Percentiles rank a stretch among this genome's conserved stretches.
These are phyloP conservation scores for Linum tenue DNA, from an alignment of 345 rosid species.

Conservation along the genomic window DNA sequence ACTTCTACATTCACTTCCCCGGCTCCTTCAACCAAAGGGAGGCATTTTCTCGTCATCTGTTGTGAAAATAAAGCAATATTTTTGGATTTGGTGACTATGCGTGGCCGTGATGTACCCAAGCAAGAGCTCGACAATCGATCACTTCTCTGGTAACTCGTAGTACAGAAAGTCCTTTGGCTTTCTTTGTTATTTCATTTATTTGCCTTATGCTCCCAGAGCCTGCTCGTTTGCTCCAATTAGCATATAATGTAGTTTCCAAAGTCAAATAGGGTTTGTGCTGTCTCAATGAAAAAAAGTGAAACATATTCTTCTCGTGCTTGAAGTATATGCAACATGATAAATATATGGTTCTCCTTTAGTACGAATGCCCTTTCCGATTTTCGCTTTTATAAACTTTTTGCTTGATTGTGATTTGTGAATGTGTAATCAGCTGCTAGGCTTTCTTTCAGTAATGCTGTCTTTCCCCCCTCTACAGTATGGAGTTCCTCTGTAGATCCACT, in stretches of 20 bases:
- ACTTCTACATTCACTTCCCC: conserved; percentile 78
- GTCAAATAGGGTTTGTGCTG: background rate
- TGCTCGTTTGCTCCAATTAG: background rate
- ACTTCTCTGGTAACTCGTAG: conserved; percentile 60
- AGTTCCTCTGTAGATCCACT: conserved; percentile 70
- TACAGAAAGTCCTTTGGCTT: background rate
- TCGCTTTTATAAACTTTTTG: too few species aligned
- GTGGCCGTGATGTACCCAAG: conserved; percentile 95
- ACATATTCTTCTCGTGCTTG: background rate
- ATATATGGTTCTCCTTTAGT: background rate
- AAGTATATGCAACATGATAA: too few species aligned
- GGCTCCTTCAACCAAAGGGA: conserved; percentile 81
- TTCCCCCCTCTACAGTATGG: conserved; percentile 54
- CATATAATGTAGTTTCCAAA: background rate
- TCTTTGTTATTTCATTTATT: background rate
- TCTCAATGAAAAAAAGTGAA: background rate
- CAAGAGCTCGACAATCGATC: conserved; percentile 93
- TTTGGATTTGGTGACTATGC: conserved; percentile 95
- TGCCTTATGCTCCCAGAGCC: too few species aligned
- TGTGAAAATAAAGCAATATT: conserved; percentile 94
- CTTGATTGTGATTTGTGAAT: too few species aligned
- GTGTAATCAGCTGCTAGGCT: too few species aligned
- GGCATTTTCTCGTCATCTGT: conserved; percentile 93
- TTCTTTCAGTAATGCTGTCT: background rate
- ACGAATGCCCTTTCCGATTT: background rate